These are phyloP conservation scores for Chlorella sp. DNA, from an alignment of 139 green algal genomes.

Conservation along the genomic window DNA sequence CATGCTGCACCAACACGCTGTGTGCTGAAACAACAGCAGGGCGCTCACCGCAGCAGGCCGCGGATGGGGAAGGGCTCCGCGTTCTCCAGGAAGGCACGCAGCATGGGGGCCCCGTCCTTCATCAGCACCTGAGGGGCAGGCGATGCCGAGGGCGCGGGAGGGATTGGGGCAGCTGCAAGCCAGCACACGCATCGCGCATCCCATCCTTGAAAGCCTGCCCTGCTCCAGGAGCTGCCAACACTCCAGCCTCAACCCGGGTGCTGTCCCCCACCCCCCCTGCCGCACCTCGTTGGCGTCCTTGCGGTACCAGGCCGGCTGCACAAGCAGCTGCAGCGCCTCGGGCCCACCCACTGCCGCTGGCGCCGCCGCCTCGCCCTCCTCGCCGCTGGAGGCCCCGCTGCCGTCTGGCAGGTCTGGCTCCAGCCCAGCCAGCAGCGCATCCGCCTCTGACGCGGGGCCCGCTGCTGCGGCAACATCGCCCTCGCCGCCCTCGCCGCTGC, in stretches of 20 bases:
- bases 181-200: no score
- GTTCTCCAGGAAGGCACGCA: conserved; percentile 65
- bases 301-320: conserved; percentile 36
- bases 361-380: background rate
- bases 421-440: background rate
- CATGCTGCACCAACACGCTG: no score
- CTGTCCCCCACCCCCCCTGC: no score
- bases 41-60: conserved; percentile 71
- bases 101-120: conserved; percentile 61
- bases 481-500: background rate
- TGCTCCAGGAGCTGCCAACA: no score
- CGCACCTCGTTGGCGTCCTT: conserved; percentile 94
- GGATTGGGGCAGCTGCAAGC: no score
- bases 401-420: background rate
- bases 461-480: background rate
- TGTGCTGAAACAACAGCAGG: no score
- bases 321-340: conserved; percentile 2
- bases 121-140: conserved; percentile 58
- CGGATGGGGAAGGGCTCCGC: conserved; percentile 82
- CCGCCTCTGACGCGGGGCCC: background rate
- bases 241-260: no score
- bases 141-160: no score
- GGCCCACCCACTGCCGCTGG: background rate
- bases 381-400: background rate
- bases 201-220: no score